Evolutionary conservation across 768 basidiomycete species (phyloP).

Genomic region (Leccinum variicolor): DNA sequence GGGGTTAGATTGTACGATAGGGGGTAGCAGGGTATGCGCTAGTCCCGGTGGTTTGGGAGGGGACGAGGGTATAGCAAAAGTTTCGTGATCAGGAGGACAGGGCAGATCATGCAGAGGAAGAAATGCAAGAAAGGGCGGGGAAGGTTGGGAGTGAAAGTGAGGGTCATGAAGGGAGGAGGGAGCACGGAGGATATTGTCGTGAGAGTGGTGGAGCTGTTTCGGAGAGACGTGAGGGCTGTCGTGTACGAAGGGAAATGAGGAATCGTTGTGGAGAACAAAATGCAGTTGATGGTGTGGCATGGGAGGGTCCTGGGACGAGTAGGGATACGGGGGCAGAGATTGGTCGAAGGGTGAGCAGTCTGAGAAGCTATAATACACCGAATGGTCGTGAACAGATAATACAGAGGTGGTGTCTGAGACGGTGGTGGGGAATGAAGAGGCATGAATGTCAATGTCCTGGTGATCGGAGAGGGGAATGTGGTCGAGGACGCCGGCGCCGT

Average conservation of each 20-base stretch:
- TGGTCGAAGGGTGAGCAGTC: constrained; percentile 23
- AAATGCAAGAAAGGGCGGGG: constrained; percentile 24
- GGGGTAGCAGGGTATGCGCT: constrained; percentile 31
- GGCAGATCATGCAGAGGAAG: constrained; percentile 26
- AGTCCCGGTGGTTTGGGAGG: constrained; percentile 22
- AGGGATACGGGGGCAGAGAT: constrained; percentile 22
- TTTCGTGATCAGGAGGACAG: constrained; percentile 15
- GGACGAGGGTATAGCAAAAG: constrained; percentile 20
- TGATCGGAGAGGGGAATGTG: constrained; percentile 26
- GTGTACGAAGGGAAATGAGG: constrained; percentile 16
- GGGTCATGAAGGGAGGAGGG: constrained; percentile 23
- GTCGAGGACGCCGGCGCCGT: constrained; percentile 19
- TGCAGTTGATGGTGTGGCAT: constrained; percentile 27
- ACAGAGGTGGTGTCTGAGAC: constrained; percentile 24
- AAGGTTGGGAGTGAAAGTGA: constrained; percentile 27
- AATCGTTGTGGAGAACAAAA: constrained; percentile 23
- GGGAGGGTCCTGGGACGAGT: constrained; percentile 25
- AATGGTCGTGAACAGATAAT: constrained; percentile 32
- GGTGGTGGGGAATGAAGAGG: constrained; percentile 16
- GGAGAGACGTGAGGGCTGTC: constrained; percentile 24
- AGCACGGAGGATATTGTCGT: constrained; percentile 20
- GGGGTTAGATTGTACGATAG: constrained; percentile 34
- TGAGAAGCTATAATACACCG: constrained; percentile 33
- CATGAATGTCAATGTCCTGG: constrained; percentile 33
- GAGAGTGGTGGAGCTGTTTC: constrained; percentile 26